Base-by-base conservation (phyloP, 1,284 basidiomycete species). In the Apiotrichum montevideense region DNA sequence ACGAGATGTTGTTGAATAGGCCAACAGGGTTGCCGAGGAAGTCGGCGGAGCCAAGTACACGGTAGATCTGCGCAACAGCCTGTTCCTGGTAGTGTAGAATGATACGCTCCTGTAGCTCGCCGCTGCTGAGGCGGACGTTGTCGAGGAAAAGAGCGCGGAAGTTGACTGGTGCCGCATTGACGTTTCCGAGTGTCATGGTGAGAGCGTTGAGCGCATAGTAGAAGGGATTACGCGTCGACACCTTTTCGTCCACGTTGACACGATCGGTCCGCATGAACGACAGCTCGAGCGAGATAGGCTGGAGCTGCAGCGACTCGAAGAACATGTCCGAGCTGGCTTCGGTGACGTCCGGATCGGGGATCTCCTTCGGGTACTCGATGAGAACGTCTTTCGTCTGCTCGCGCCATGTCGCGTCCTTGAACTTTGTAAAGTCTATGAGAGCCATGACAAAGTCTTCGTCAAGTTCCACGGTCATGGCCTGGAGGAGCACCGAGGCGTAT, bases 181-280 rank as follows among this genome's bases (percentile, higher is more conserved):
- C 84, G 67, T 98, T 98, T 8, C 96, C 96, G 32, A 99, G 80
- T 0, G 94, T 88, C 94, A 98, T 98, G 0, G 93, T 94, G 47
- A 98, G 78, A 4, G 93, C 93, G 69, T 98, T 97, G 61, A 98
- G 80, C 39, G 95, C 85, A 55, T 97, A 91, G 55, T 94, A 91
- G 63, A 98, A 78, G 1, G 96, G 96, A 70, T 97, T 98, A 50
- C 88, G 84, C 47, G 90, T 85, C 3, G 71, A 73, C 9, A 74
- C 73, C 93, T 91, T 91, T 66, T 95, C 90, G 69, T 93, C 92
- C 48, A 88, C 88, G 71, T 89, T 96, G 52, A 95, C 86, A 41
- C 91, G 82, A 66, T 97, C 93, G 1, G 93, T 96, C 11, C 94
- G 84, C 89, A 98, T 96, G 78, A 99, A 98, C 1, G 96, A 98